Evolutionary conservation across 2,329 filamentous ascomycete species (phyloP).

Genomic region (Fusarium piperis): DNA sequence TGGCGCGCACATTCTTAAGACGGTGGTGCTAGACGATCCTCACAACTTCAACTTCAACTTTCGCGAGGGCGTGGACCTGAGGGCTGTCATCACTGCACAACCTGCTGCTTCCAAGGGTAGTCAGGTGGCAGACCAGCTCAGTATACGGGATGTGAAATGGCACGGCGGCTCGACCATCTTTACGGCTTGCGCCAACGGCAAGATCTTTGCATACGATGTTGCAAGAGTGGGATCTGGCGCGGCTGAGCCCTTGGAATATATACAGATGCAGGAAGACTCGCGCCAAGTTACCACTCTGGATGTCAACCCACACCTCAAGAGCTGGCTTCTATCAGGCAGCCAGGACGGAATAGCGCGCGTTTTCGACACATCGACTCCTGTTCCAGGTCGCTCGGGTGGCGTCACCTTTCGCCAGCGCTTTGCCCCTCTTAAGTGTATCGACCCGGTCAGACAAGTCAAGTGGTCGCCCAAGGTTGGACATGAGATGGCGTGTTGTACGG

Average conservation of each 20-base stretch:
- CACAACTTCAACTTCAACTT: slow-evolving; percentile 53
- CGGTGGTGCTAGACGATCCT: slow-evolving; percentile 62
- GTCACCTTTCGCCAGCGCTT: slow-evolving; percentile 60
- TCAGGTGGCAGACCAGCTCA: slow-evolving; percentile 64
- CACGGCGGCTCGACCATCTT: slow-evolving; percentile 64
- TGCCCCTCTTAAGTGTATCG: slow-evolving; percentile 52
- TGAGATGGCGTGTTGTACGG: slow-evolving; percentile 71
- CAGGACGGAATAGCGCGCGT: slow-evolving; percentile 71
- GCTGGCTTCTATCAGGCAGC: slow-evolving; percentile 69
- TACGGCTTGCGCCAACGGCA: slow-evolving; percentile 71
- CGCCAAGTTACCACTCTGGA: slow-evolving; percentile 72
- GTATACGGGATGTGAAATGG: slow-evolving; percentile 72
- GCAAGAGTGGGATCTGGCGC: slow-evolving; percentile 57
- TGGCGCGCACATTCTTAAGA: slow-evolving; percentile 69
- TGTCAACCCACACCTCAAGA: slow-evolving; percentile 68
- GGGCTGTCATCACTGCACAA: slow-evolving; percentile 62
- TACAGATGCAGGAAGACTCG: slow-evolving; percentile 69
- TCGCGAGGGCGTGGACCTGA: slow-evolving; percentile 66
- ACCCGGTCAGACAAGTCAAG: slow-evolving; percentile 67
- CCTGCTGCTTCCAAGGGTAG: slow-evolving; percentile 53
- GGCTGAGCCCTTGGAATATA: slow-evolving; percentile 60
- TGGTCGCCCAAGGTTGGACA: slow-evolving; percentile 72
- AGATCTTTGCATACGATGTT: slow-evolving; percentile 72
- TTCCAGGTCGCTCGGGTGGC: slow-evolving; percentile 59
- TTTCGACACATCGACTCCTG: slow-evolving; percentile 65